Evolutionary conservation across 2,329 filamentous ascomycete genomes (phyloP).

Genomic region (Stromatinia cepivora): DNA sequence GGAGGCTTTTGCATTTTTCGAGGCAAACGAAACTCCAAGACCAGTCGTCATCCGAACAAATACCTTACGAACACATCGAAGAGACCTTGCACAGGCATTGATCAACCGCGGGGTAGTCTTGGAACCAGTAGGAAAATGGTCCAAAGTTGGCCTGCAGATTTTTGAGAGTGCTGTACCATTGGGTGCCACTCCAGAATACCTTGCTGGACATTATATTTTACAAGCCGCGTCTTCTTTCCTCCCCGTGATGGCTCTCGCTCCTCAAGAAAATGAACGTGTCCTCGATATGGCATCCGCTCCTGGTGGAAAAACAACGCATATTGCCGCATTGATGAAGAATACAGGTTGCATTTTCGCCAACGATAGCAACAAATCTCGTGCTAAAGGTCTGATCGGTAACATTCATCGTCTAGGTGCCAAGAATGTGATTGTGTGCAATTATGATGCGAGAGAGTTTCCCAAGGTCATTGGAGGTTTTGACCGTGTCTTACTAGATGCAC

Average conservation of each 20-base stretch:
- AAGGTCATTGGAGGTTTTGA: constrained; percentile 95
- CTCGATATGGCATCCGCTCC: constrained; percentile 94
- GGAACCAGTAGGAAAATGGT: constrained; percentile 98
- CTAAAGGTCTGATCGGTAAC: constrained; percentile 97
- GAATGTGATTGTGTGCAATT: constrained; percentile 93
- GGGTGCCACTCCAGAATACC: constrained; percentile 94
- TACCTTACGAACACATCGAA: constrained; percentile 74
- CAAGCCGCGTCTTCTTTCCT: constrained; percentile 96
- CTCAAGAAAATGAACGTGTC: constrained; percentile 87
- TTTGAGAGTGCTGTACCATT: constrained; percentile 82
- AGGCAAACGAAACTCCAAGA: constrained; percentile 93
- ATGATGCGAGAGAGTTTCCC: constrained; percentile 92
- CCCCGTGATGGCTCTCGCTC: constrained; percentile 94
- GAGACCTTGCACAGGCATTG: constrained; percentile 85
- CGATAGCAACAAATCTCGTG: constrained; percentile 88
- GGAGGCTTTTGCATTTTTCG: constrained; percentile 97
- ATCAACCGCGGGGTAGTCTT: constrained; percentile 96
- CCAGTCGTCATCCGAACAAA: constrained; percentile 97
- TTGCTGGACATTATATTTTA: constrained; percentile 96
- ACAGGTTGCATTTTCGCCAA: constrained; percentile 95
- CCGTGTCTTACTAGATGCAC: constrained; percentile 88
- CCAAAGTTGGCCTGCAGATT: constrained; percentile 93
- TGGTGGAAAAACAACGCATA: constrained; percentile 93
- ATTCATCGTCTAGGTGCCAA: constrained; percentile 91
- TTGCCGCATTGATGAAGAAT: constrained; percentile 97